Percentiles rank a stretch among this genome's conserved stretches.
Conservation (phyloP, 192 early-diverging fungal species). For the Coemansia sp. region DNA sequence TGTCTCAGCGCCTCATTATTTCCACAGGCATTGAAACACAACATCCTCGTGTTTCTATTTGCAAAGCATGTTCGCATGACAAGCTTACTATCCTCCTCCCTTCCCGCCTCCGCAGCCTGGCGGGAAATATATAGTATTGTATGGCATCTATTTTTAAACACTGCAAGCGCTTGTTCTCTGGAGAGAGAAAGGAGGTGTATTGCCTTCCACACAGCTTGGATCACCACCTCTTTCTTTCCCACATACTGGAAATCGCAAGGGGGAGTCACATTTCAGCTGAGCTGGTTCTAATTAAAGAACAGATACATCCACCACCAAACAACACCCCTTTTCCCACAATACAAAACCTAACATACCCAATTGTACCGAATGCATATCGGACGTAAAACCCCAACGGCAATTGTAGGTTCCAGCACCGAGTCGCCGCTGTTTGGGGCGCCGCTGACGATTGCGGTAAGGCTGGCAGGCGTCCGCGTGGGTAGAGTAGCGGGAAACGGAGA, state of each 20-base stretch:
- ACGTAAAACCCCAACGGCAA: neutral
- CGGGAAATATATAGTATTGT: neutral
- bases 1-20: neutral
- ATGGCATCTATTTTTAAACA: constrained; percentile 13
- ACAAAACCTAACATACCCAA: neutral
- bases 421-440: constrained; percentile 45
- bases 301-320: neutral
- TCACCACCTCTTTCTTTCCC: neutral
- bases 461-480: constrained; percentile 45
- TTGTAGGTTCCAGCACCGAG: constrained; percentile 24
- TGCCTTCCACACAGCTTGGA: neutral
- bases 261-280: too few relatives aligned
- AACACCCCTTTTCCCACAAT: neutral
- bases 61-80: neutral
- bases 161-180: neutral
- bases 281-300: constrained; percentile 10
- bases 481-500: constrained; percentile 32
- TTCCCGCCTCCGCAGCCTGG: neutral
- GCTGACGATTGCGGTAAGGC: constrained; percentile 24
- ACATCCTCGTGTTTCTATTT: neutral
- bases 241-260: neutral
- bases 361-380: neutral
- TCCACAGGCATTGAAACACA: neutral
- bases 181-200: too few relatives aligned
- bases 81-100: neutral